Evolutionary conservation across 495 filamentous ascomycete species (phyloP).

Genomic region (Annulohypoxylon bovei): DNA sequence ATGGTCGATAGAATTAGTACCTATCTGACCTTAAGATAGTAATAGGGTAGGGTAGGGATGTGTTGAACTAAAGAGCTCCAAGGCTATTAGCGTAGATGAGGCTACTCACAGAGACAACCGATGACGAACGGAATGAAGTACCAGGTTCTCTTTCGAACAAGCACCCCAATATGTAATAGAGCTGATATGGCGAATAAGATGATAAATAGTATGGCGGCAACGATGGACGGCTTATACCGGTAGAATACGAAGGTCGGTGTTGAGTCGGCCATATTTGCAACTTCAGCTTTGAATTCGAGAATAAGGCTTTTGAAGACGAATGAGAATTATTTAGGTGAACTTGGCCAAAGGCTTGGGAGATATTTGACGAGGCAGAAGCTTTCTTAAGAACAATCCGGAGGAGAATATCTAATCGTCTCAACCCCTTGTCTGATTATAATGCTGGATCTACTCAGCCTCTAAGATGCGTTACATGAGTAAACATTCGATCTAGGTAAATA

Average conservation of each 20-base stretch:
- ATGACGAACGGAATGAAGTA: slow-evolving; percentile 70
- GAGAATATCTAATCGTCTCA: background rate
- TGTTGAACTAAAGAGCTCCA: background rate
- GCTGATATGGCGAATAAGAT: slow-evolving; percentile 61
- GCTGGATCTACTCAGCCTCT: background rate
- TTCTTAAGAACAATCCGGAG: background rate
- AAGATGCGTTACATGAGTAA: background rate
- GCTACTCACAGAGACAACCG: slow-evolving; percentile 64
- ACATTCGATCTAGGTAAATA: background rate
- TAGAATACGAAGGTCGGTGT: slow-evolving; percentile 48
- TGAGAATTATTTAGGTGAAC: background rate
- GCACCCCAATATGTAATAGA: slow-evolving; percentile 58
- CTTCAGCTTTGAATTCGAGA: background rate
- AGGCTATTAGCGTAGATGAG: background rate
- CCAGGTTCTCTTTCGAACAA: slow-evolving; percentile 62
- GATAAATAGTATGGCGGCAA: slow-evolving; percentile 60
- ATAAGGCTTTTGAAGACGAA: background rate
- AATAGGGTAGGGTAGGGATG: no score
- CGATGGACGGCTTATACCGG: slow-evolving; percentile 60
- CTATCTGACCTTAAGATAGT: no score
- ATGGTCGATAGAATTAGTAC: background rate
- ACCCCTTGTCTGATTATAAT: background rate
- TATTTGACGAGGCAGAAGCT: background rate
- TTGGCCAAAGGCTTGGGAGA: background rate
- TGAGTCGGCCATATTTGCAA: slow-evolving; percentile 23